Base-by-base conservation (phyloP, 768 basidiomycete genomes). In the Gelatoporia subvermispora region DNA sequence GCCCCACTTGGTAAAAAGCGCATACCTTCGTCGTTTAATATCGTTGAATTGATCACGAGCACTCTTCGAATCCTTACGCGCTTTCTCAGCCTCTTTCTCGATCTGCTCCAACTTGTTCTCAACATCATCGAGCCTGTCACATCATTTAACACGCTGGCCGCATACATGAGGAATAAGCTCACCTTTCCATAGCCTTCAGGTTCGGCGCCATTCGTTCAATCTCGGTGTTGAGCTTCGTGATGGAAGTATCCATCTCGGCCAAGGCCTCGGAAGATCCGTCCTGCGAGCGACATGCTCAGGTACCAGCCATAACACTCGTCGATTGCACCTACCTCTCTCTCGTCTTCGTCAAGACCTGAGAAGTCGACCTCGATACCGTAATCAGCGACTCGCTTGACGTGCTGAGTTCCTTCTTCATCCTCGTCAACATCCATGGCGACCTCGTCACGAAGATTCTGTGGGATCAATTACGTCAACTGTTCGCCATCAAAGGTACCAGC, bases 151-250 rank as follows among this genome's bases (percentile, higher is more conserved):
- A 18, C 4, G n/a, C 8, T n/a, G 10, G 4, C 16, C 15, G 43
- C n/a, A 13, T 18, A 2, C 8, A 45, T 53, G 8, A 50, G 35
- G 10, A 20, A 36, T 40, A 2, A 8, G 21, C 82, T 17, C 50
- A 87, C 86, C 85, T 74, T 54, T 97, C 93, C 55, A 94, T 88
- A 0, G 95, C 95, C 65, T 98, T 98, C 80, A 97, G 75, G 63
- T 98, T 99, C 10, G 95, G 94, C 1, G 92, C 89, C 85, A 98
- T 90, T 43, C 81, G 78, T 58, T 94, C 92, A 44, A 97, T 93
- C 55, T 97, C 94, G 10, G 73, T 68, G 45, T 72, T 79, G 22
- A 93, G 68, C 59, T 84, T 88, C 8, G 74, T 59, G 35, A 96
- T 82, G 25, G 78, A 73, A 24, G 82, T 75, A 49, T 95, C 92